These are phyloP conservation scores for Wickerhamomyces hampshirensis DNA, from an alignment of 805 yeast species.

Conservation along the genomic window DNA sequence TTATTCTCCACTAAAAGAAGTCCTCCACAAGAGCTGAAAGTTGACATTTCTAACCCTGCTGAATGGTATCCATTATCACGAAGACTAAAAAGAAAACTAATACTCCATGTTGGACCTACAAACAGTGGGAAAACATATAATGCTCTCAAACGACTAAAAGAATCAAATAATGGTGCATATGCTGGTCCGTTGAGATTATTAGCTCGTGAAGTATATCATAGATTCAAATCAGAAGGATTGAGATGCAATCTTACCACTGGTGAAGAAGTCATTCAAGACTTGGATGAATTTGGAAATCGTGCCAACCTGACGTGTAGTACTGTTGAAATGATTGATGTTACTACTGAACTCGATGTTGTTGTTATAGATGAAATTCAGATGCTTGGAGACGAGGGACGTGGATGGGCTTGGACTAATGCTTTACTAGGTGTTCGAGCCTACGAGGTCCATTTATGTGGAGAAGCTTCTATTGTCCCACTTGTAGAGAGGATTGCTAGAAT, in stretches of 20 bases:
- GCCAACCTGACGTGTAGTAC: conserved; percentile 84
- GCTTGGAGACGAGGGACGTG: conserved; percentile 76
- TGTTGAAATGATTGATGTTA: conserved; percentile 83
- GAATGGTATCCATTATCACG: conserved; percentile 88
- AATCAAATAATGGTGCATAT: conserved; percentile 72
- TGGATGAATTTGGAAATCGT: conserved; percentile 64
- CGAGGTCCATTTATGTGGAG: conserved; percentile 93
- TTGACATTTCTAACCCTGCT: conserved; percentile 54
- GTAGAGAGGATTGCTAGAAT: conserved; percentile 50
- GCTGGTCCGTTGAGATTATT: conserved; percentile 92
- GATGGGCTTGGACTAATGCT: conserved; percentile 94
- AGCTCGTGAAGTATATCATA: conserved; percentile 88
- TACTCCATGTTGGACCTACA: conserved; percentile 97
- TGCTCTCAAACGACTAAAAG: conserved; percentile 65
- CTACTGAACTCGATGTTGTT: conserved; percentile 71
- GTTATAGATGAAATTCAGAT: conserved; percentile 95
- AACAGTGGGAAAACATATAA: conserved; percentile 91
- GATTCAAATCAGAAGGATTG: conserved; percentile 60
- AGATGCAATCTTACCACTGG: conserved; percentile 89
- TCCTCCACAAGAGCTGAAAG: conserved; percentile 20
- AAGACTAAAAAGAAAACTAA: conserved; percentile 66
- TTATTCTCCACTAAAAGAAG: conserved; percentile 8
- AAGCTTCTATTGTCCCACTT: conserved; percentile 72
- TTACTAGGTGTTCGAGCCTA: conserved; percentile 80
- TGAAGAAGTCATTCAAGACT: conserved; percentile 78